A percentile compares a stretch with the other conserved stretches of the same genome.
Conservation (phyloP, 2,329 filamentous ascomycete genomes). For the Waltergamsia citrina region DNA sequence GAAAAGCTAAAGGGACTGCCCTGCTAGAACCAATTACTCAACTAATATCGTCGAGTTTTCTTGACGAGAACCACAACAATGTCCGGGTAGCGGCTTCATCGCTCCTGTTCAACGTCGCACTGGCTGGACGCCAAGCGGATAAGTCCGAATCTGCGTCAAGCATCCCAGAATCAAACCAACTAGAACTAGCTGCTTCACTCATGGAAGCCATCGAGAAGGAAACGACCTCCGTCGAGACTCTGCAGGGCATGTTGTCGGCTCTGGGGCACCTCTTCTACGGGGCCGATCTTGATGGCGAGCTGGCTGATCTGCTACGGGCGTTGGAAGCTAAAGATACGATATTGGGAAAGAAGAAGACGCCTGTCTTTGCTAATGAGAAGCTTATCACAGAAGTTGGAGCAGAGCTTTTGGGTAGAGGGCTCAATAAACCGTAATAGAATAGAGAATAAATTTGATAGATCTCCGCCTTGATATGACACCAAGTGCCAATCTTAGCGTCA, state of each 20-base stretch:
- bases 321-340: constrained; percentile 67
- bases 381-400: constrained; percentile 45
- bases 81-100: constrained; percentile 75
- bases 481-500: no score
- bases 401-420: constrained; percentile 41
- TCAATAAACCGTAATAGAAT: constrained; percentile 21
- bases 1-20: constrained; percentile 18
- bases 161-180: constrained; percentile 60
- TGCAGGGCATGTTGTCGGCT: constrained; percentile 68
- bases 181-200: constrained; percentile 73
- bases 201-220: constrained; percentile 62
- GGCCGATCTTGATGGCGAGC: constrained; percentile 57
- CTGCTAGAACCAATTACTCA: constrained; percentile 53
- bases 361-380: constrained; percentile 45
- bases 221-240: constrained; percentile 55
- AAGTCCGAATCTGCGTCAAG: constrained; percentile 43
- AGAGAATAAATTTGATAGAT: not conserved
- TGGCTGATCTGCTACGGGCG: constrained; percentile 69
- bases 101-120: constrained; percentile 73
- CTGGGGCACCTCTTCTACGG: constrained; percentile 70
- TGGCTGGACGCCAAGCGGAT: constrained; percentile 58
- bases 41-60: constrained; percentile 66
- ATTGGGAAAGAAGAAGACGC: constrained; percentile 42
- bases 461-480: no score
- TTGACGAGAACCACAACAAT: constrained; percentile 66